Conservation (phyloP, 495 filamentous ascomycete species). For the Parachaetomium inaequale region DNA sequence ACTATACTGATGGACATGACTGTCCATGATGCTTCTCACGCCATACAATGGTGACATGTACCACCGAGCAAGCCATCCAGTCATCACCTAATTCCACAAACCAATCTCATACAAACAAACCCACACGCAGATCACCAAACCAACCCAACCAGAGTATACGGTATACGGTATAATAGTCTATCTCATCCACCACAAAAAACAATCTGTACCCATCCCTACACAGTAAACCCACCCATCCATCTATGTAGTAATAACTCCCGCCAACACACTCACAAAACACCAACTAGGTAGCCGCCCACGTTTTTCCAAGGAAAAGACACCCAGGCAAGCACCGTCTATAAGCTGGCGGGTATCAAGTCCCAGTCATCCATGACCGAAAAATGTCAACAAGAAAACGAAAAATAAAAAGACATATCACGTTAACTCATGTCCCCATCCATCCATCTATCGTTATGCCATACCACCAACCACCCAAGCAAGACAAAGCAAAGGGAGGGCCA, state of each 20-base stretch:
- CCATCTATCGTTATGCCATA: background rate
- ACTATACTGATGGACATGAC: too few relatives aligned
- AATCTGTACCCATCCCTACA: background rate
- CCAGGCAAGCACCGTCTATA: slow-evolving; percentile 14
- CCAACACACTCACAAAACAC: background rate
- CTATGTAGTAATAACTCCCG: background rate
- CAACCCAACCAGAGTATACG: background rate
- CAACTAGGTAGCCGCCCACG: background rate
- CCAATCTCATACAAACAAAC: too few relatives aligned
- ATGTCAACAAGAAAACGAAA: background rate
- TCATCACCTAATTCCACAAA: too few relatives aligned
- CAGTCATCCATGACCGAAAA: slow-evolving; percentile 1
- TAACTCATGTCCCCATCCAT: background rate
- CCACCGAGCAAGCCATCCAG: too few relatives aligned
- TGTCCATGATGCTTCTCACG: too few relatives aligned
- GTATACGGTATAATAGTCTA: background rate
- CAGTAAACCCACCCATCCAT: background rate
- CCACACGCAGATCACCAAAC: background rate
- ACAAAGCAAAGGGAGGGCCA: too few relatives aligned
- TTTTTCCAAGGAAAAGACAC: slow-evolving; percentile 5
- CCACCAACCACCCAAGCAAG: too few relatives aligned
- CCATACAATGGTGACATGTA: too few relatives aligned
- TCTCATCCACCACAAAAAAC: background rate
- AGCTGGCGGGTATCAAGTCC: slow-evolving; percentile 12
- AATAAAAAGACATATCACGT: slow-evolving; percentile 10